Base-by-base conservation (phyloP, 2,329 filamentous ascomycete genomes). In the Ophiostoma himal-ulmi region DNA sequence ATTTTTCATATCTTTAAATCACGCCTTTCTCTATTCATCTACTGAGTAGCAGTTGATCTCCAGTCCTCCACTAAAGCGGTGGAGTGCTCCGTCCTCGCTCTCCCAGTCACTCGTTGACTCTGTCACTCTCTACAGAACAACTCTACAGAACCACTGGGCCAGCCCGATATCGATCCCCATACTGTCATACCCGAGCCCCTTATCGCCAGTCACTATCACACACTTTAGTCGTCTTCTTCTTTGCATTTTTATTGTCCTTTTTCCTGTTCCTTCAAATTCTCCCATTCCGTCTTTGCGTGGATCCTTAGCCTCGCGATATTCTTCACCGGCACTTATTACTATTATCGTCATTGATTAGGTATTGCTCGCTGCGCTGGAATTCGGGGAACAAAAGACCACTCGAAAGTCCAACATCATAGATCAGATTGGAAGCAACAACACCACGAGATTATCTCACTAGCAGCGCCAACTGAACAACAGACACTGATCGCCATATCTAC, bases 151-250 rank as follows among this genome's bases (percentile, higher is more conserved):
- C 62, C 57, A 39, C 30, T 37, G 52, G 60, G 66, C 60, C 44
- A 71, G 67, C 70, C 70, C 62, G 62, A 71, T 69, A 67, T 62
- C 36, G 26, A 69, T 57, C 54, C 17, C 60, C 70, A 48, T 66
- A 68, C 26, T 62, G 57, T 62, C 62, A 65, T 65, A 65, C 62
- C 36, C 60, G 60, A 62, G 54, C 67, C 36, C 70, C 36, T 22
- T 64, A 37, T 60, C 70, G 41, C 44, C 44, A 17, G 14, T 17
- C 44, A 48, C 67, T 60, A 48, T 48, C 62, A 36, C 54, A 37
- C 57, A 30, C 69, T 54, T 39, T 36, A 11, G 14, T 57, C 14
- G 34, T 14, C 22, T 34, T 60, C n/a, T 30, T 30, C 11, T 26
- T 62, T 62, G 13, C 57, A 34, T 34, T 34, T 62, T 62, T 62